Conservation (phyloP, 2,329 filamentous ascomycete genomes). For the Pseudocercospora macadamiae region DNA sequence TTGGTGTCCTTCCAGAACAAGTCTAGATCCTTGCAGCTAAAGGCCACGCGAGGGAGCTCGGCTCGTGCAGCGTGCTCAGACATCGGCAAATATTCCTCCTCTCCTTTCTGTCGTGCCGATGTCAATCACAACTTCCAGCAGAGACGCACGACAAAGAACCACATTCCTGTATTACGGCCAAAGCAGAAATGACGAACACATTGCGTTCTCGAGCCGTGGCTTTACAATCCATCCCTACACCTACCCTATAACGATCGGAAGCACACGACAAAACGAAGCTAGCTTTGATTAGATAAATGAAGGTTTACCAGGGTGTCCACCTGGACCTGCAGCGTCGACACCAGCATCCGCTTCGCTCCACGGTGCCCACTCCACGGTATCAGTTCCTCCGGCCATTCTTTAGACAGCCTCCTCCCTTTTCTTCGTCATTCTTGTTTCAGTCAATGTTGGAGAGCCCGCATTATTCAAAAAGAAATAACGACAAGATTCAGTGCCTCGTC, state of each 20-base stretch:
- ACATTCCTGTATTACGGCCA: neutral
- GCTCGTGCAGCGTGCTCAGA: too few species aligned
- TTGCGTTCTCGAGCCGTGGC: neutral
- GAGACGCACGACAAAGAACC: neutral
- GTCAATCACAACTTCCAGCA: neutral
- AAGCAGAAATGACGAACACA: neutral
- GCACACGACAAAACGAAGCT: constrained; percentile 4
- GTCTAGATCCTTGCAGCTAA: neutral
- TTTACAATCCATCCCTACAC: neutral
- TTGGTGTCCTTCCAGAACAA: constrained; percentile 6
- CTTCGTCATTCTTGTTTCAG: neutral
- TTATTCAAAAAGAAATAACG: neutral
- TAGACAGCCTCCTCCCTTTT: neutral
- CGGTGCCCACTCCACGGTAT: constrained; percentile 5
- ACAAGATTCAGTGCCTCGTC: neutral
- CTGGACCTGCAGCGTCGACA: constrained; percentile 11
- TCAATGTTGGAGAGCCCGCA: neutral
- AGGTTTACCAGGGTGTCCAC: constrained; percentile 21
- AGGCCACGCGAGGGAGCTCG: neutral
- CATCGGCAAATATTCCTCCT: constrained; percentile 4
- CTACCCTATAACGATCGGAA: neutral
- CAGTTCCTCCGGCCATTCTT: constrained; percentile 7
- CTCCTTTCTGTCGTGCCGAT: neutral
- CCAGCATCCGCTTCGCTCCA: constrained; percentile 5
- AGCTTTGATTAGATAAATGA: constrained; percentile 16